Evolutionary conservation across 73 alveolate species (phyloP).

Genomic region (Symbiodinium pilosum): DNA sequence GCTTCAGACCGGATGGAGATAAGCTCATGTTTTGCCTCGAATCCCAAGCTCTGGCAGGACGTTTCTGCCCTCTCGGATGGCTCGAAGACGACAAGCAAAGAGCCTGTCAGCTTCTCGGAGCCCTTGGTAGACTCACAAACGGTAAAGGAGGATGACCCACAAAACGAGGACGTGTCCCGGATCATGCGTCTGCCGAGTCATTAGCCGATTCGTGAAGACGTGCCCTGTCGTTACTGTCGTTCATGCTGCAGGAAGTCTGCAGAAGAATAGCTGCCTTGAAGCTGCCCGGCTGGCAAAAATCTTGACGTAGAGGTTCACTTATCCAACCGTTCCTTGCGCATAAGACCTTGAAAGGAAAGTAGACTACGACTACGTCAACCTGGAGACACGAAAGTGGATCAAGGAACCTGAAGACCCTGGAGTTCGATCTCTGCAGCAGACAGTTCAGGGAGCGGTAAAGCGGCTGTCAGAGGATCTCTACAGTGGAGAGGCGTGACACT

Average conservation of each 20-base stretch:
- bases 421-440: slow-evolving; percentile 11
- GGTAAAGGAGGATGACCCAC: background rate
- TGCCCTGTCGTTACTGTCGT: background rate
- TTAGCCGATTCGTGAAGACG: background rate
- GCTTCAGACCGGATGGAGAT: background rate
- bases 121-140: background rate
- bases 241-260: slow-evolving; percentile 40
- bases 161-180: background rate
- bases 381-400: slow-evolving; percentile 40
- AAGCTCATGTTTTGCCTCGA: too few relatives aligned
- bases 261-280: slow-evolving; percentile 15
- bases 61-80: too few relatives aligned
- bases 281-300: background rate
- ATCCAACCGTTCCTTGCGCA: background rate
- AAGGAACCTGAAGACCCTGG: slow-evolving; percentile 51
- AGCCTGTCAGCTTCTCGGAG: background rate
- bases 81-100: too few relatives aligned
- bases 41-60: too few relatives aligned
- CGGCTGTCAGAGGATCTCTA: slow-evolving; percentile 72
- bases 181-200: too few relatives aligned
- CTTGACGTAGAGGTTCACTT: too few relatives aligned
- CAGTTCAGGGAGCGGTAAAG: slow-evolving; percentile 55
- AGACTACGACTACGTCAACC: slow-evolving; percentile 42
- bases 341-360: background rate
- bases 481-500: slow-evolving; percentile 69